Percentiles rank a stretch among this genome's conserved stretches.
These are phyloP conservation scores for Cladosporium phlei DNA, from an alignment of 2,329 filamentous ascomycete species.

Conservation along the genomic window DNA sequence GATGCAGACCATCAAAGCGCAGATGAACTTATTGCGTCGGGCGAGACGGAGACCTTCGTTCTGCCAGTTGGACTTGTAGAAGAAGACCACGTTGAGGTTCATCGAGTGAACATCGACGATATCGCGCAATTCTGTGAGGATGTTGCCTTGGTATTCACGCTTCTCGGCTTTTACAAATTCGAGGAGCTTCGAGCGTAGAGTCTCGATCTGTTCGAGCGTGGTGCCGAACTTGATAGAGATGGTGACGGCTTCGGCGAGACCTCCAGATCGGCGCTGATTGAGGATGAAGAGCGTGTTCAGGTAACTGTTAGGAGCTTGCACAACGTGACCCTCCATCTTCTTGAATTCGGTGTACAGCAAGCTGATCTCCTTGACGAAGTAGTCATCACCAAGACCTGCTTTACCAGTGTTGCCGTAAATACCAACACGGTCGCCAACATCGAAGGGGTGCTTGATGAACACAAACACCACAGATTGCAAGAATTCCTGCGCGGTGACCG, in stretches of 20 bases:
- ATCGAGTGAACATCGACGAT: slow-evolving; percentile 81
- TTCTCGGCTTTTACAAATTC: slow-evolving; percentile 82
- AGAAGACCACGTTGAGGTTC: slow-evolving; percentile 88
- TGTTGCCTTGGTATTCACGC: slow-evolving; percentile 80
- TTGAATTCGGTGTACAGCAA: slow-evolving; percentile 96
- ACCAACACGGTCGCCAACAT: slow-evolving; percentile 88
- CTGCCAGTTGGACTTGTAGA: slow-evolving; percentile 96
- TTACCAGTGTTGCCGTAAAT: slow-evolving; percentile 86
- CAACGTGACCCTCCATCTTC: slow-evolving; percentile 95
- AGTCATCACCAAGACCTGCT: slow-evolving; percentile 77
- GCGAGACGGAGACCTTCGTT: slow-evolving; percentile 87
- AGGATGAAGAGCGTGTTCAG: slow-evolving; percentile 91
- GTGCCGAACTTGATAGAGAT: slow-evolving; percentile 87
- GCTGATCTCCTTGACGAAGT: slow-evolving; percentile 92
- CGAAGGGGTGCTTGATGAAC: slow-evolving; percentile 95
- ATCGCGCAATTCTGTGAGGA: slow-evolving; percentile 75
- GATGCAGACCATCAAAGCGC: slow-evolving; percentile 82
- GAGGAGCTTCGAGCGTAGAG: slow-evolving; percentile 71
- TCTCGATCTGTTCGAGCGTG: slow-evolving; percentile 73
- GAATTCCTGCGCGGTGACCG: slow-evolving; percentile 89
- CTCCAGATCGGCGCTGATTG: slow-evolving; percentile 86
- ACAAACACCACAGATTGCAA: slow-evolving; percentile 91
- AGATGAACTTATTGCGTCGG: slow-evolving; percentile 90
- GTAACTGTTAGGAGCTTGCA: slow-evolving; percentile 91
- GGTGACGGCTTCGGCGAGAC: slow-evolving; percentile 77